Evolutionary conservation across 108 stramenopile species (phyloP), one percentile per base, ranked within the genome.

Genomic region (Pseudonitzschia pungens): DNA sequence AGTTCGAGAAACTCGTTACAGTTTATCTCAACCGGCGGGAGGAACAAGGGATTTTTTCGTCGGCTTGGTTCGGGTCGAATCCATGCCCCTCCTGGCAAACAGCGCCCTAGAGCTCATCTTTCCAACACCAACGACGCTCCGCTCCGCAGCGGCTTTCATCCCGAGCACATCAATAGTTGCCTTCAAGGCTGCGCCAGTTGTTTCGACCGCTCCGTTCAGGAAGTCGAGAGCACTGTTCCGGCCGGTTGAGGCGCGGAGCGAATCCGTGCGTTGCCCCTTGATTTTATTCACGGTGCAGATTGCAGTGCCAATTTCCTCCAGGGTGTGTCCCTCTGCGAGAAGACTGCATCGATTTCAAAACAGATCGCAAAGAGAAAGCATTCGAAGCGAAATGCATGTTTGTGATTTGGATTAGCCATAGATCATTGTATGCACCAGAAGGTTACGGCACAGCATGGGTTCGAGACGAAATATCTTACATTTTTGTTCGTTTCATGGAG

Each of bases 301-400:
- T 6, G 77, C 63, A n/a, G 67, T 28, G 6, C 63, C 77, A 71
- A 77, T 71, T 10, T 77, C 65, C 40, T 77, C 77, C 9, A 77
- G 26, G 5, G 64, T 65, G 33, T 77, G 71, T 21, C 77, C 77
- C n/a, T 70, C 71, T 15, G 31, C 64, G 22, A 77, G 43, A 21
- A 72, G 70, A 31, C 77, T 77, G 36, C 27, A 65, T 7, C 36
- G 36, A 36, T 36, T 36, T 36, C 2, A 36, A 36, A 36, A 36
- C 2, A 48, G 14, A 48, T 8, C 18, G 7, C 9, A 48, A 48
- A 48, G 18, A 12, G 45, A 48, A 48, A 4, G 14, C 36, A 36
- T 36, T 5, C 2, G 36, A 36, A 36, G 36, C 36, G 36, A 36
- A 6, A 36, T 5, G 4, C 2, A 5, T 36, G 4, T 36, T 36